Evolutionary conservation across 2,329 filamentous ascomycete species (phyloP), one percentile per base, ranked within the genome.

Genomic region (Amesomyces nigricolor): DNA sequence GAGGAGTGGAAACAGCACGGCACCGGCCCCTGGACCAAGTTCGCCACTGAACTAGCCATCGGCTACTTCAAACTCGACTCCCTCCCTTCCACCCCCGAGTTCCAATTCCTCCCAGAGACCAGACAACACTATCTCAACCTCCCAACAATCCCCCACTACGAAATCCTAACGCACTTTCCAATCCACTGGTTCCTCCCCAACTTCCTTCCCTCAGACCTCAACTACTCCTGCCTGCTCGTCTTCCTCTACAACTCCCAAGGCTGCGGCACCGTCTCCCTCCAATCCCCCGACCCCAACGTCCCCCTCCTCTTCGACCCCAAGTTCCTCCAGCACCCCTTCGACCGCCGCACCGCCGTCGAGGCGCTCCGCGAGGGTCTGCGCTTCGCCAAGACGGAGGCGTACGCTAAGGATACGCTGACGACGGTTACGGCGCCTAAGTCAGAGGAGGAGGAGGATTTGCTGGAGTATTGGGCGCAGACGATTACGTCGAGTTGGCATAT

Each of bases 101-200:
- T 81, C 63, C 66, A 75, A 40, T 73, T 67, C 1, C 70, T 86
- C 0, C 74, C 79, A 0, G 52, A 59, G 0, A 53, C 69, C 0
- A 69, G 74, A 9, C 73, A 78, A 61, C 64, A 68, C 0, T 77
- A 73, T 57, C 64, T 86, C 1, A 65, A 64, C 43, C 71, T 71
- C 17, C 70, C 74, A 13, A 81, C 77, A 0, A 72, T 85, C 2
- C 83, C 83, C 0, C 74, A 79, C 47, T 83, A 75, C 59, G 83
- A 86, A 61, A 65, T 85, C 14, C 53, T 76, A 8, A 75, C 71
- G 1, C 75, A 78, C 55, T 71, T 75, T 54, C 72, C 73, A 0
- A 60, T 74, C 4, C 76, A 77, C 58, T 72, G 64, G 63, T 68
- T 72, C 51, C 53, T 73, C 0, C 77, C 77, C 0, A 63, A 67